These are phyloP conservation scores for Russula foetens DNA, from an alignment of 768 basidiomycete genomes.

Conservation along the genomic window DNA sequence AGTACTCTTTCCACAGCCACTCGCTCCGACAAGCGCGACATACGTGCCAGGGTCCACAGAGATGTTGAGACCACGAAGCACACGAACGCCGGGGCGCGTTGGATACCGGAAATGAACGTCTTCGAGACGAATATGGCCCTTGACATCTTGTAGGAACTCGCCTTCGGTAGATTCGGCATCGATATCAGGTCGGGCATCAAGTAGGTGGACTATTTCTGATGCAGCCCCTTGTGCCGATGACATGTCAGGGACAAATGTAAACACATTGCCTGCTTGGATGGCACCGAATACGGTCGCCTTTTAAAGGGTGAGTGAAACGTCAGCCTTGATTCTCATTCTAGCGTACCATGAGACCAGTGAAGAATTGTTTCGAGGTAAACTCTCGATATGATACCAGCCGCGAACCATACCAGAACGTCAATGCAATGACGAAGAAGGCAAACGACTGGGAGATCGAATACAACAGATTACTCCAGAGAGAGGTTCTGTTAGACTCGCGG, in stretches of 20 bases:
- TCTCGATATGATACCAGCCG: constrained; percentile 48
- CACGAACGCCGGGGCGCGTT: constrained; percentile 69
- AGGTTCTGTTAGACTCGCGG: constrained; percentile 47
- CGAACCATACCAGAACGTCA: constrained; percentile 74
- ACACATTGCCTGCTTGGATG: constrained; percentile 79
- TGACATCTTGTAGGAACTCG: constrained; percentile 36
- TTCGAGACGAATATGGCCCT: constrained; percentile 63
- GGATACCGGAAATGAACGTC: constrained; percentile 84
- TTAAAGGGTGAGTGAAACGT: background rate
- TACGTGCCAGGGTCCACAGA: constrained; percentile 66
- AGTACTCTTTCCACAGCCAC: constrained; percentile 73
- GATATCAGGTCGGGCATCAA: constrained; percentile 66
- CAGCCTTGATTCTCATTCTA: background rate
- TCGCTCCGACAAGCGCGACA: constrained; percentile 70
- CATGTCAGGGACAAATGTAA: constrained; percentile 76
- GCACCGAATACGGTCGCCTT: constrained; percentile 67
- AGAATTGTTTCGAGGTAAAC: constrained; percentile 58
- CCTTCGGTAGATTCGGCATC: constrained; percentile 68
- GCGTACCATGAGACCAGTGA: constrained; percentile 72
- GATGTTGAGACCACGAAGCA: constrained; percentile 64
- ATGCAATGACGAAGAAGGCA: constrained; percentile 70
- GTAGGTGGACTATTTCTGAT: constrained; percentile 58
- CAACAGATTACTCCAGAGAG: constrained; percentile 53
- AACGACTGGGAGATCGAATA: constrained; percentile 68
- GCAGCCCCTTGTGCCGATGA: constrained; percentile 73